Base-by-base conservation (phyloP, 1,284 basidiomycete genomes). In the Heterobasidion occidentale region DNA sequence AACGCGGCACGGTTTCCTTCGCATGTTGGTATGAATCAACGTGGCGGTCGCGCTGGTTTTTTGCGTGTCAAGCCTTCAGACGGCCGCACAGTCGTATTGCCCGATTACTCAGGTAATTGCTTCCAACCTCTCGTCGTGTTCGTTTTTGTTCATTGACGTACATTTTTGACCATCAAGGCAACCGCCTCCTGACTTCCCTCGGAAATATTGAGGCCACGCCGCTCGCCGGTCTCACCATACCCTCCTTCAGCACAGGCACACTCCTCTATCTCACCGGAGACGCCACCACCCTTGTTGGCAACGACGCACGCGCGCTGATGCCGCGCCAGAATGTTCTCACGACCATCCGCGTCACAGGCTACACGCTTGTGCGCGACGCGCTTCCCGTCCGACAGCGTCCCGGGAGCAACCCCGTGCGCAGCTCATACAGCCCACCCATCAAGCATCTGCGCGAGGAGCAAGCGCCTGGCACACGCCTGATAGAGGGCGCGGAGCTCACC, bases 21-120 rank as follows among this genome's bases (percentile, higher is more conserved):
- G 1, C 83, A 85, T 62, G 64, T 84, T 9, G 84, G 83, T 19
- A 80, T 80, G 71, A 87, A 86, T 59, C 78, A 84, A 44, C 79
- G 84, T 2, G 82, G 80, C 7, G 85, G 84, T 1, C 69, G 72
- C 46, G 73, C 75, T n/a, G 84, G 84, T 0, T 85, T 84, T 61
- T 69, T 81, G 2, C 80, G 83, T 15, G 77, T 84, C 6, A 67
- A 70, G n/a, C 77, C 75, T 1, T 74, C 72, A 3, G 78, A 86
- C 61, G 75, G 76, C 3, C 71, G 77, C 34, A 86, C 81, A 0
- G 59, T 85, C 9, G 74, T 81, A 6, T 61, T 86, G 17, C 84
- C 84, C 0, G 83, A 87, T 62, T 85, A 76, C 60, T 82, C 80
- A 42, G 84, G 83, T 78, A 65, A 14, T 68, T 60, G 34, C 17